Conservation (phyloP, 2,329 filamentous ascomycete genomes). For the Tolypocladium tundrense region DNA sequence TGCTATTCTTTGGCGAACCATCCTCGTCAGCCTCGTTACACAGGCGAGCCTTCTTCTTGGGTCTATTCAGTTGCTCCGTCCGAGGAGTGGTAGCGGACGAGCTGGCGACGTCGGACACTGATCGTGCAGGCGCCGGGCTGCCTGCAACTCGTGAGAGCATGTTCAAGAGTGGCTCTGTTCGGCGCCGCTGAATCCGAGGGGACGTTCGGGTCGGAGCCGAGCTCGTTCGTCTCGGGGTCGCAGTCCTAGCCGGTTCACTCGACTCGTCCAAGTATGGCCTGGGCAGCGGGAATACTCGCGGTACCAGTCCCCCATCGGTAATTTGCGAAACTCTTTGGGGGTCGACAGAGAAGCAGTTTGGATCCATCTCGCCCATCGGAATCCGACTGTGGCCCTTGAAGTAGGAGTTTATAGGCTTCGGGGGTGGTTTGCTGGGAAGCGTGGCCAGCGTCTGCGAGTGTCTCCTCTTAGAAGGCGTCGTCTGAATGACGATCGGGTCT, state of each 20-base stretch:
- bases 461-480: slow-evolving; percentile 31
- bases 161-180: slow-evolving; percentile 40
- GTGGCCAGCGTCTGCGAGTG: slow-evolving; percentile 24
- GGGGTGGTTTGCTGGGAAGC: slow-evolving; percentile 13
- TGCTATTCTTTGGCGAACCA: slow-evolving; percentile 35
- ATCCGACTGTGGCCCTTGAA: slow-evolving; percentile 41
- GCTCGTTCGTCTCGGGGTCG: slow-evolving; percentile 7
- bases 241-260: slow-evolving; percentile 7
- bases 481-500: slow-evolving; percentile 38
- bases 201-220: slow-evolving; percentile 17
- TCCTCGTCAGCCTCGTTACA: slow-evolving; percentile 32
- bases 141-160: slow-evolving; percentile 23
- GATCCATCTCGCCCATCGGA: slow-evolving; percentile 52
- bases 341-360: slow-evolving; percentile 49
- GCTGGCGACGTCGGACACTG: slow-evolving; percentile 5
- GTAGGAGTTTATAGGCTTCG: slow-evolving; percentile 45
- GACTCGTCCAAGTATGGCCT: slow-evolving; percentile 41
- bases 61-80: slow-evolving; percentile 22
- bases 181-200: slow-evolving; percentile 34
- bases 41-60: slow-evolving; percentile 47
- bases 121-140: slow-evolving; percentile 10
- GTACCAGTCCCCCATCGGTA: slow-evolving; percentile 37
- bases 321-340: slow-evolving; percentile 35
- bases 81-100: slow-evolving; percentile 4
- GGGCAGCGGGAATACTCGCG: slow-evolving; percentile 48